A percentile compares a stretch with the other conserved stretches of the same genome.
phyloP scores from a whole-genome alignment of 108 stramenopile species.

The Epipyxis sp. region DNA sequence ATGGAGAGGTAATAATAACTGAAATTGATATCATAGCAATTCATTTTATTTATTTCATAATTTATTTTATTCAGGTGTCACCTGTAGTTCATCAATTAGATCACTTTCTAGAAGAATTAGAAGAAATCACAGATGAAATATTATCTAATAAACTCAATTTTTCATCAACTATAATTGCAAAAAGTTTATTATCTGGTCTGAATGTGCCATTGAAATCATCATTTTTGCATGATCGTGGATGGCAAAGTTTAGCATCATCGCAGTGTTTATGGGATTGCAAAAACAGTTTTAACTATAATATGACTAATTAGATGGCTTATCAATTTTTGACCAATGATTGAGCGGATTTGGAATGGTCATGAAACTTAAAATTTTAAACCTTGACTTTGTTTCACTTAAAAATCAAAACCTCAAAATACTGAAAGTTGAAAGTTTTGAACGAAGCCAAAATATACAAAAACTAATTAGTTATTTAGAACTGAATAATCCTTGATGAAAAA shows the following conservation, averaged over 20 bases:
- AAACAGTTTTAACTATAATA: background rate
- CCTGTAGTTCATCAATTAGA: background rate
- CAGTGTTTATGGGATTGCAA: constrained; percentile 1
- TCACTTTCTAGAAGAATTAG: background rate
- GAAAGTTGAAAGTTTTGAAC: too few relatives aligned
- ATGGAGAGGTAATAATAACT: background rate
- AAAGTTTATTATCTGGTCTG: background rate
- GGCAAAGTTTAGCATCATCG: background rate
- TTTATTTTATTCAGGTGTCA: background rate
- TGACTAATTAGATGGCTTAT: too few relatives aligned
- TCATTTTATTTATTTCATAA: background rate
- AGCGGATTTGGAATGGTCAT: too few relatives aligned
- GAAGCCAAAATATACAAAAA: too few relatives aligned
- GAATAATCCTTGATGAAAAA: too few relatives aligned
- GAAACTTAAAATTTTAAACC: too few relatives aligned
- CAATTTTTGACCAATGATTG: too few relatives aligned
- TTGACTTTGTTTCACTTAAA: too few relatives aligned
- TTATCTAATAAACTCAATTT: background rate
- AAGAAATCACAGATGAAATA: background rate
- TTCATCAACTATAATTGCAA: background rate
- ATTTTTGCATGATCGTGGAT: background rate
- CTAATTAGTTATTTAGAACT: too few relatives aligned
- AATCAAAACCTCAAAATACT: too few relatives aligned
- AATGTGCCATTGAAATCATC: background rate
- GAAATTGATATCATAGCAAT: background rate